A percentile compares a stretch with the other conserved stretches of the same genome.
Conservation (phyloP, 768 basidiomycete genomes). For the Russula lepida region DNA sequence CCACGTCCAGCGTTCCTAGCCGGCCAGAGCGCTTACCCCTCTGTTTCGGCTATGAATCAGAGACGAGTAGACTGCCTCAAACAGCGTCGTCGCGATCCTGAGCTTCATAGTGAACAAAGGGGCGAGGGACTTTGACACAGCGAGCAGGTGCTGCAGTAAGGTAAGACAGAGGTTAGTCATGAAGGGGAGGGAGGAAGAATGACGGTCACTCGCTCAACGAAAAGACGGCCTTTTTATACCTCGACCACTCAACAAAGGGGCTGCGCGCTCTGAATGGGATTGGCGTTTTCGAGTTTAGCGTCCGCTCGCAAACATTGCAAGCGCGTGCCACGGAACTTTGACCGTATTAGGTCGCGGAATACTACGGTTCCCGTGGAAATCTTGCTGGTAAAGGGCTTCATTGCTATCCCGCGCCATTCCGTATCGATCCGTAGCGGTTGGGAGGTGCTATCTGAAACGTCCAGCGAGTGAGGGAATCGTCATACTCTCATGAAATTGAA, state of each 20-base stretch:
- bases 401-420: slow-evolving; percentile 5
- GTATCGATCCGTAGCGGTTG: slow-evolving; percentile 14
- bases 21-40: slow-evolving; percentile 12
- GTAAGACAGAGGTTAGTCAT: background rate
- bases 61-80: slow-evolving; percentile 1
- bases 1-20: slow-evolving; percentile 1
- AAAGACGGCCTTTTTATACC: slow-evolving; percentile 12
- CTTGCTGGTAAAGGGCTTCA: background rate
- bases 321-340: slow-evolving; percentile 2
- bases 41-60: slow-evolving; percentile 21
- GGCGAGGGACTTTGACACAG: slow-evolving; percentile 8
- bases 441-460: background rate
- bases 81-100: slow-evolving; percentile 7
- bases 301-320: slow-evolving; percentile 1
- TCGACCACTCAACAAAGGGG: background rate
- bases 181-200: background rate
- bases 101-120: slow-evolving; percentile 13
- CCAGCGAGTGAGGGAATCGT: background rate
- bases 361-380: background rate
- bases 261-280: background rate
- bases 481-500: background rate
- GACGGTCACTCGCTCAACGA: background rate
- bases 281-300: slow-evolving; percentile 6
- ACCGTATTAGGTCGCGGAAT: slow-evolving; percentile 9
- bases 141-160: background rate